These are phyloP conservation scores for Sporothrix dimorphospora DNA, from an alignment of 2,329 filamentous ascomycete species.

Conservation along the genomic window DNA sequence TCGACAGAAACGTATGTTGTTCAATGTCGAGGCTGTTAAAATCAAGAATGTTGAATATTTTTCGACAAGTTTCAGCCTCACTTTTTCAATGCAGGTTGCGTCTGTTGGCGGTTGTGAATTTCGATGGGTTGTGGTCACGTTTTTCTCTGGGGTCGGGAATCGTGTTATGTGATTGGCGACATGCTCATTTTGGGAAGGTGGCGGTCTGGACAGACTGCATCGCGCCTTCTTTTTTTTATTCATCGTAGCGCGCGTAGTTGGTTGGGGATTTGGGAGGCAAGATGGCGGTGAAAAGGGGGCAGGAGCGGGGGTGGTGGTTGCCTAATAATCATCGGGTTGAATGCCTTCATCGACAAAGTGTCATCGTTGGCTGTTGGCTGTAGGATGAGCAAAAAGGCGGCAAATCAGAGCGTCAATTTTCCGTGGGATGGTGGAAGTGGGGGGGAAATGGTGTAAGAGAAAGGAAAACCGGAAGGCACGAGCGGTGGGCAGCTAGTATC, in stretches of 20 bases:
- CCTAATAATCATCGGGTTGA: conserved; percentile 2
- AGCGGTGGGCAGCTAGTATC: not conserved
- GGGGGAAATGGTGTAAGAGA: conserved; percentile 6
- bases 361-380: conserved; percentile 18
- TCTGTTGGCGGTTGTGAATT: not conserved
- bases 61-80: not conserved
- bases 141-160: conserved; percentile 23
- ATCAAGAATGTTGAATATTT: not conserved
- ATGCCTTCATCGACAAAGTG: not conserved
- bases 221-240: conserved; percentile 6
- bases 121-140: conserved; percentile 5
- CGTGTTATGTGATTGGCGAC: conserved; percentile 37
- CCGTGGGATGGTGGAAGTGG: conserved; percentile 8
- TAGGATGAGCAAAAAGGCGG: conserved; percentile 11
- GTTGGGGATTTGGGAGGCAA: not conserved
- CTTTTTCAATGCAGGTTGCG: not conserved
- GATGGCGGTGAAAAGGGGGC: conserved; percentile 2
- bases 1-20: too few relatives aligned
- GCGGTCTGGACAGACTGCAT: not conserved
- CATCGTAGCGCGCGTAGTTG: not conserved
- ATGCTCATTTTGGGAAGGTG: conserved; percentile 11
- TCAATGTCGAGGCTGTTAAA: not conserved
- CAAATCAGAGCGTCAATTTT: conserved; percentile 23
- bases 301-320: conserved; percentile 14
- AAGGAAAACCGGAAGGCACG: not conserved